A percentile compares a stretch with the other conserved stretches of the same genome.
Conservation (phyloP, 257 asterid species). For the Salvia splendens region DNA sequence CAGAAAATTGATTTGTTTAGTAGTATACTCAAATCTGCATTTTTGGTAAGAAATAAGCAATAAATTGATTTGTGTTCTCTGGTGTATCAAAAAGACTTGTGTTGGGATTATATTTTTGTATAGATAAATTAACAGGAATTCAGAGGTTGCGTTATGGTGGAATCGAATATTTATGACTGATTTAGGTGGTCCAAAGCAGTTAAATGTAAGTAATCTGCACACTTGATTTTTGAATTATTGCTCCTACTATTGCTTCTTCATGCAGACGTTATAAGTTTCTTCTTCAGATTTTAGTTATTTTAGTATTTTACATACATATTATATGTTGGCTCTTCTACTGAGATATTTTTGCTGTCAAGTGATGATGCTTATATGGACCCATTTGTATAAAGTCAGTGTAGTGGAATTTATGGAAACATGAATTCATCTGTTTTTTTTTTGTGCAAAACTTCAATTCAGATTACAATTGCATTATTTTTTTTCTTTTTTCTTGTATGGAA, state of each 20-base stretch:
- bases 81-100: neutral
- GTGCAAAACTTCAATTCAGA: too few species aligned
- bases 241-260: neutral
- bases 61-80: neutral
- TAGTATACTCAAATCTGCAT: neutral
- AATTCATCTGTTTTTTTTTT: neutral
- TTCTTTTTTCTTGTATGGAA: too few species aligned
- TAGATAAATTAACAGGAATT: too few species aligned
- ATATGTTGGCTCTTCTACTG: neutral
- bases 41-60: neutral
- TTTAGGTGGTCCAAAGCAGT: constrained; percentile 2
- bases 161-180: neutral
- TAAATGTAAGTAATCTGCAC: neutral
- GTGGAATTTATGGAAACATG: neutral
- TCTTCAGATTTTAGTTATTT: neutral
- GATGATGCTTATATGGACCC: constrained; percentile 6
- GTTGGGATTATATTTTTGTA: neutral
- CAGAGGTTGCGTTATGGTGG: too few species aligned
- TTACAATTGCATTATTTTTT: too few species aligned
- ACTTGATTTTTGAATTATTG: neutral
- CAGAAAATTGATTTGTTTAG: neutral
- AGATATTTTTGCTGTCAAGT: neutral
- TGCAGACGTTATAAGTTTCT: neutral
- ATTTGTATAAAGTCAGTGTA: neutral
- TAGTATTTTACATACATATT: neutral